Evolutionary conservation across 106 monocot species (phyloP).

Genomic region (Hemerocallis citrina): DNA sequence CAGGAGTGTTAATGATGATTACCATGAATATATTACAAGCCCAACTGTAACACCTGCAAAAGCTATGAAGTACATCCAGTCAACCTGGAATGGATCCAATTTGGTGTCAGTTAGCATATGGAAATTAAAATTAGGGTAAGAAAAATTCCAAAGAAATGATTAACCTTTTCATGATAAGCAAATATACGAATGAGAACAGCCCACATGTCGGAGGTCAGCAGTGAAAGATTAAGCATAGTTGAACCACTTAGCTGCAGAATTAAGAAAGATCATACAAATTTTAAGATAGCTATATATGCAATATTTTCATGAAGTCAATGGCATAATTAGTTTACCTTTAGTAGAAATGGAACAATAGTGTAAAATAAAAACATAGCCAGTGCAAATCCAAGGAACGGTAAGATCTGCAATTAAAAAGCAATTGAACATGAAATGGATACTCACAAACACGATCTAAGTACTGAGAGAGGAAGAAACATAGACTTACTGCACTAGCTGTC

Average conservation of each 20-base stretch:
- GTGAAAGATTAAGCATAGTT: constrained; percentile 87
- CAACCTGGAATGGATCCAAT: constrained; percentile 41
- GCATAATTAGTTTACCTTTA: constrained; percentile 50
- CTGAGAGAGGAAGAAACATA: not conserved
- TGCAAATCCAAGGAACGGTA: constrained; percentile 72
- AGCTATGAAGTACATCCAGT: constrained; percentile 87
- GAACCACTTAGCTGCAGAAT: constrained; percentile 66
- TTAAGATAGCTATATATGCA: not conserved
- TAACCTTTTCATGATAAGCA: constrained; percentile 86
- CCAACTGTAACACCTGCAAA: constrained; percentile 60
- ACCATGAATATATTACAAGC: constrained; percentile 71
- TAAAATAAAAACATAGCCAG: constrained; percentile 88
- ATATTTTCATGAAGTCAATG: not conserved
- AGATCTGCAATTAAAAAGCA: constrained; percentile 33
- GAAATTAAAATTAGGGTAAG: not conserved
- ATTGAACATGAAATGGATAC: not conserved
- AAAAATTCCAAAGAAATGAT: not conserved
- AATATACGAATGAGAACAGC: constrained; percentile 85
- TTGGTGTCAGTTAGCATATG: not conserved
- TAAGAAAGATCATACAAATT: not conserved
- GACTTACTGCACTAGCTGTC: constrained; percentile 70
- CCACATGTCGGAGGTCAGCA: constrained; percentile 97
- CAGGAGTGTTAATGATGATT: not conserved
- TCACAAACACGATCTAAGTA: not conserved
- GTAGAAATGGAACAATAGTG: constrained; percentile 66